Percentiles rank a stretch among this genome's conserved stretches.
These are phyloP conservation scores for Straminergon stramineum DNA, from an alignment of 225 moss, liverwort and hornwort species.

Conservation along the genomic window DNA sequence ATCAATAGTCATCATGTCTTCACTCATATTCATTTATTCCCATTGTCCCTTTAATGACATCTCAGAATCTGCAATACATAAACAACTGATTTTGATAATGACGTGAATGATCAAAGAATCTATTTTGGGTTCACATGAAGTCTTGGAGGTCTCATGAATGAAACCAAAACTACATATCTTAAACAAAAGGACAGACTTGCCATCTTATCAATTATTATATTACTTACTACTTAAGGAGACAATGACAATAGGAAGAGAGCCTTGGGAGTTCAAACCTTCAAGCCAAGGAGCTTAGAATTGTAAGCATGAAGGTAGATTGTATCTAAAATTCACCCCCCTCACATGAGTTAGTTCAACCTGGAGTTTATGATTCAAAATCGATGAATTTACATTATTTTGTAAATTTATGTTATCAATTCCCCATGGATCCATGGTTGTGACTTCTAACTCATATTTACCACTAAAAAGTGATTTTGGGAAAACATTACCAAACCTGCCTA, in stretches of 20 bases:
- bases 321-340: not conserved
- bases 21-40: too few species aligned
- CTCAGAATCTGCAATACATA: accelerated
- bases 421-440: accelerated
- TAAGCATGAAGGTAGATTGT: not conserved
- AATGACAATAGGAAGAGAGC: not conserved
- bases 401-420: not conserved
- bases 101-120: not conserved
- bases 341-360: not conserved
- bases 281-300: not conserved
- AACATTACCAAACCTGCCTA: not conserved
- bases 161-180: not conserved
- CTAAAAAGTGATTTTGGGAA: not conserved
- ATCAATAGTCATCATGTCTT: too few species aligned
- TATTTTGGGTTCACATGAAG: accelerated
- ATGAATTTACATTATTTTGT: not conserved
- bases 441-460: not conserved
- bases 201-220: not conserved
- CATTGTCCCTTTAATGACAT: too few species aligned
- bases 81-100: not conserved
- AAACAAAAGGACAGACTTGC: not conserved
- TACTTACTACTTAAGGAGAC: not conserved
- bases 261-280: not conserved
- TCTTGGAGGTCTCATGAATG: not conserved
- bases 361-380: not conserved